Percentiles rank a stretch among this genome's conserved stretches.
These are phyloP conservation scores for Paramecium sexaurelia DNA, from an alignment of 73 alveolate genomes.

Conservation along the genomic window DNA sequence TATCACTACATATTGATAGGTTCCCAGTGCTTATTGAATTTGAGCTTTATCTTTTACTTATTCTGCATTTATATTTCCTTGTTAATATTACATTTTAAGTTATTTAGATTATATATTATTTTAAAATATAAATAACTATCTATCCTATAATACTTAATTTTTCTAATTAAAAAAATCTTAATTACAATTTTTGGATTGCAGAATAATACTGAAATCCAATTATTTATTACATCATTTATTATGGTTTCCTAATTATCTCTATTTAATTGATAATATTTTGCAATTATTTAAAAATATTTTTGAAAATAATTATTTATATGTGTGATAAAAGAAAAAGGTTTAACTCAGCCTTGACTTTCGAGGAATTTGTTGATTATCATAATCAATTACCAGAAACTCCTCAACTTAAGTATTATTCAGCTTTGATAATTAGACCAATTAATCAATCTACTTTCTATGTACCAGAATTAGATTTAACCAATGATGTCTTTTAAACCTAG, in stretches of 20 bases:
- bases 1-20: background rate
- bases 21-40: background rate
- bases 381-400: slow-evolving; percentile 6
- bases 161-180: too few relatives aligned
- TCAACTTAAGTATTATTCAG: background rate
- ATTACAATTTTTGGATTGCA: background rate
- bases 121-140: background rate
- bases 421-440: background rate
- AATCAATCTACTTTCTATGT: background rate
- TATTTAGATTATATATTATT: background rate
- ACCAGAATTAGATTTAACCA: slow-evolving; percentile 10
- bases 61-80: background rate
- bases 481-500: background rate
- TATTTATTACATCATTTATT: background rate
- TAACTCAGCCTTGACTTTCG: slow-evolving; percentile 4
- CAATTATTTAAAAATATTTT: background rate
- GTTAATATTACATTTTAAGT: background rate
- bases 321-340: slow-evolving; percentile 10
- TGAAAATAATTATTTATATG: slow-evolving; percentile 32
- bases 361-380: slow-evolving; percentile 11
- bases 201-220: background rate
- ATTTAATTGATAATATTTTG: background rate
- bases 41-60: background rate
- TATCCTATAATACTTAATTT: background rate
- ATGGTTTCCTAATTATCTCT: background rate